Evolutionary conservation across 441 rosid species (phyloP).

Genomic region (Kokia cookei): DNA sequence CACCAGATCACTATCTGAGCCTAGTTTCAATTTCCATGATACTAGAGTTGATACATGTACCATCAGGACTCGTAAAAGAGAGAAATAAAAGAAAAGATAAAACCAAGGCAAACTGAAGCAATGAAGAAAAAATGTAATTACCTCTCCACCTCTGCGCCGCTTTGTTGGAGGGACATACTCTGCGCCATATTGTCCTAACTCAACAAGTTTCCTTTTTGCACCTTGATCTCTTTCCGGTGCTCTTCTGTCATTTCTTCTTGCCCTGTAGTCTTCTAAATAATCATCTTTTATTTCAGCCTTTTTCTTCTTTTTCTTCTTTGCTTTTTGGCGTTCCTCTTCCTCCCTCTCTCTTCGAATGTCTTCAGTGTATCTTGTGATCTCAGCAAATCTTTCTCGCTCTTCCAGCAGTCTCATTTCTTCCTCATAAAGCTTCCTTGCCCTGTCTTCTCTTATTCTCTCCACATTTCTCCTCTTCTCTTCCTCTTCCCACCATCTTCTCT

Average conservation of each 20-base stretch:
- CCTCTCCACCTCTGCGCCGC: conserved; percentile 97
- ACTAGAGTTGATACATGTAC: neutral
- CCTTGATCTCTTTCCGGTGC: conserved; percentile 64
- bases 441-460: conserved; percentile 49
- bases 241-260: conserved; percentile 61
- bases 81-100: neutral
- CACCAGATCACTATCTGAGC: neutral
- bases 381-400: conserved; percentile 62
- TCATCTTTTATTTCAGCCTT: conserved; percentile 50
- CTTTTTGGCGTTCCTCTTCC: conserved; percentile 79
- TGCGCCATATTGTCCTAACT: conserved; percentile 37
- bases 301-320: conserved; percentile 79
- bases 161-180: conserved; percentile 67
- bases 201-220: conserved; percentile 56
- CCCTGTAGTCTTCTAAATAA: conserved; percentile 55
- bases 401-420: conserved; percentile 42
- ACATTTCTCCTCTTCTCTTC: conserved; percentile 60
- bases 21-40: neutral
- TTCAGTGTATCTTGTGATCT: conserved; percentile 70
- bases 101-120: neutral
- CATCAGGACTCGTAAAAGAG: neutral
- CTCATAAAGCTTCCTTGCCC: conserved; percentile 32
- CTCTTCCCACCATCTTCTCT: conserved; percentile 77
- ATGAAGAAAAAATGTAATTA: conserved; percentile 26
- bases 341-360: conserved; percentile 71